Evolutionary conservation across 75 land plant species (phyloP).

Genomic region (Gnetum montanum): DNA sequence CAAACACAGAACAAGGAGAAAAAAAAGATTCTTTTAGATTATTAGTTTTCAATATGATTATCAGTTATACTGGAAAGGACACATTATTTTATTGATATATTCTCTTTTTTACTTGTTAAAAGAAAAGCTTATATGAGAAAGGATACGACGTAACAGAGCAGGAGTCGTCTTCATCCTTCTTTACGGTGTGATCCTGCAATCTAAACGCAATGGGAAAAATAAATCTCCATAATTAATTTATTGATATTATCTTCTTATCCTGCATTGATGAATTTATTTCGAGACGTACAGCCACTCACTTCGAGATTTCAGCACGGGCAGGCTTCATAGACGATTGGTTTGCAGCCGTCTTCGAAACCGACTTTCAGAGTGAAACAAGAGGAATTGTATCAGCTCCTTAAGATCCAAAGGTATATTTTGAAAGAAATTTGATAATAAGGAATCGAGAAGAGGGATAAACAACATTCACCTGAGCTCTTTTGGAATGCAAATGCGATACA

Average conservation of each 20-base stretch:
- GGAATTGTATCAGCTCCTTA: not conserved
- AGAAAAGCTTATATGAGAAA: slow-evolving; percentile 2
- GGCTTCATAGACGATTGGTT: not conserved
- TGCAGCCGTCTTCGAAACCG: not conserved
- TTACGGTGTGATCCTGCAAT: slow-evolving; percentile 3
- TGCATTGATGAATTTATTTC: not conserved
- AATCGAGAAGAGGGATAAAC: not conserved
- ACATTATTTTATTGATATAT: not conserved
- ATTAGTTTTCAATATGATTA: too few relatives aligned
- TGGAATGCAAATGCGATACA: slow-evolving; percentile 6
- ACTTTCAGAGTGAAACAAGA: not conserved
- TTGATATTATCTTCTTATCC: not conserved
- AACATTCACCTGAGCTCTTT: slow-evolving; percentile 19
- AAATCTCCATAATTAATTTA: not conserved
- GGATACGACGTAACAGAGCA: slow-evolving; percentile 46
- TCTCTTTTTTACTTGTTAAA: not conserved
- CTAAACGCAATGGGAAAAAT: not conserved
- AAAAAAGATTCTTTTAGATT: not conserved
- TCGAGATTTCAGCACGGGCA: slow-evolving; percentile 1
- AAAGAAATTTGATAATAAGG: not conserved
- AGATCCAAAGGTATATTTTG: not conserved
- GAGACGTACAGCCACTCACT: not conserved
- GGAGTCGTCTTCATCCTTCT: slow-evolving; percentile 36
- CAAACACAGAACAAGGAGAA: not conserved
- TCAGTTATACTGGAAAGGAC: not conserved